These are phyloP conservation scores for Jatropha multifida DNA, from an alignment of 441 rosid species.

Conservation along the genomic window DNA sequence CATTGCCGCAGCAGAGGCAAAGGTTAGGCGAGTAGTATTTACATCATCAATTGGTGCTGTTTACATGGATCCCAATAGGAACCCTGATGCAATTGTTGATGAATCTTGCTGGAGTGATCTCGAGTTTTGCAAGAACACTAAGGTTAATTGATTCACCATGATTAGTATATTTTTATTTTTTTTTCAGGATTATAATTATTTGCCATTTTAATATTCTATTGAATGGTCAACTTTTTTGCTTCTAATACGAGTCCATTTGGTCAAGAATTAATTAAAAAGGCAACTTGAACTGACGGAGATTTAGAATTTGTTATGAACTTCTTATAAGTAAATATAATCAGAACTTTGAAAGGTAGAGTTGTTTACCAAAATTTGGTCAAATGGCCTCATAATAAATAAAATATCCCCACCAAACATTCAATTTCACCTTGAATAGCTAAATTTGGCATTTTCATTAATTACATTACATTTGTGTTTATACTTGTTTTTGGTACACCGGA, in stretches of 20 bases:
- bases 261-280: neutral
- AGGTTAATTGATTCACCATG: conserved; percentile 35
- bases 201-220: too few species aligned
- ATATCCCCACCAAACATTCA: neutral
- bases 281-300: neutral
- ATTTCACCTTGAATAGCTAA: neutral
- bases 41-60: conserved; percentile 90
- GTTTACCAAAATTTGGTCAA: neutral
- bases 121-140: conserved; percentile 84
- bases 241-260: neutral
- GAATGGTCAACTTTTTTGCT: neutral
- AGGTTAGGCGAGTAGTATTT: conserved; percentile 72
- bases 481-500: too few species aligned
- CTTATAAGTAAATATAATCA: too few species aligned
- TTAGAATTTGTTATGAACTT: neutral
- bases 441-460: neutral
- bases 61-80: conserved; percentile 81
- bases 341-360: neutral
- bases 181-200: too few species aligned
- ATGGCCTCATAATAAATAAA: neutral
- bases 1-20: conserved; percentile 72
- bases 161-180: neutral
- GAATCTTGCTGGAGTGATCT: conserved; percentile 95
- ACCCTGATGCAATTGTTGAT: conserved; percentile 66
- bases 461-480: neutral